Conservation (phyloP, 1,139 yeast genomes). For the Scheffersomyces quercinus region DNA sequence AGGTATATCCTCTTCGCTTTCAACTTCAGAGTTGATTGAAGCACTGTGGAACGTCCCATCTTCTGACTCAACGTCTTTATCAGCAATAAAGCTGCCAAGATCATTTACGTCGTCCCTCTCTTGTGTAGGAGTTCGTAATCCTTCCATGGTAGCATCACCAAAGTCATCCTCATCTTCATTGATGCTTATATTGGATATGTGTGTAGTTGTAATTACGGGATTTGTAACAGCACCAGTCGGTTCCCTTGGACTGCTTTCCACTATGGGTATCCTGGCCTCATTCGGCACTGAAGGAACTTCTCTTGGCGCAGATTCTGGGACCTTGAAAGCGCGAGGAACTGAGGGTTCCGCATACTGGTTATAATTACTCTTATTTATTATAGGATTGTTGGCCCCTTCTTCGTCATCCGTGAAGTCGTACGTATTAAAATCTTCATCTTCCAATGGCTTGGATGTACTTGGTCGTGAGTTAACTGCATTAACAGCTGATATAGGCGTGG, state of each 20-base stretch:
- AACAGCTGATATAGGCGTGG: background rate
- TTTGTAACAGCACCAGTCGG: background rate
- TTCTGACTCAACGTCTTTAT: conserved; percentile 18
- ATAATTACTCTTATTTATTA: too few relatives aligned
- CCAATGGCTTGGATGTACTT: background rate
- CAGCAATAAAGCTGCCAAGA: conserved; percentile 38
- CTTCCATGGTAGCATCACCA: conserved; percentile 42
- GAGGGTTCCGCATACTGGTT: background rate
- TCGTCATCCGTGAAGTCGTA: conserved; percentile 10
- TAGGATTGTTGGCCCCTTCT: background rate
- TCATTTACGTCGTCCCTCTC: conserved; percentile 32
- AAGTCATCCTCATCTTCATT: conserved; percentile 41
- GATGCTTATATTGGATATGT: background rate
- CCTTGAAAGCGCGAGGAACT: conserved; percentile 4
- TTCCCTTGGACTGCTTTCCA: background rate
- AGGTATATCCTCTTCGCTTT: conserved; percentile 3
- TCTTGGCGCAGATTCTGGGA: conserved; percentile 3
- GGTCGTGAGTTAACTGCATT: background rate
- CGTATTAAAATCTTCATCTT: conserved; percentile 4
- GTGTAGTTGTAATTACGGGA: background rate
- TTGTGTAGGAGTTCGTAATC: conserved; percentile 38
- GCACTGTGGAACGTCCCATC: conserved; percentile 7
- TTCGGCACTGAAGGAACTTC: background rate
- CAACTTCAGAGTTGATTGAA: conserved; percentile 16
- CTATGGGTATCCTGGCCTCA: background rate